Conservation (phyloP, 2,329 filamentous ascomycete species). For the Pyrenophora graminea region DNA sequence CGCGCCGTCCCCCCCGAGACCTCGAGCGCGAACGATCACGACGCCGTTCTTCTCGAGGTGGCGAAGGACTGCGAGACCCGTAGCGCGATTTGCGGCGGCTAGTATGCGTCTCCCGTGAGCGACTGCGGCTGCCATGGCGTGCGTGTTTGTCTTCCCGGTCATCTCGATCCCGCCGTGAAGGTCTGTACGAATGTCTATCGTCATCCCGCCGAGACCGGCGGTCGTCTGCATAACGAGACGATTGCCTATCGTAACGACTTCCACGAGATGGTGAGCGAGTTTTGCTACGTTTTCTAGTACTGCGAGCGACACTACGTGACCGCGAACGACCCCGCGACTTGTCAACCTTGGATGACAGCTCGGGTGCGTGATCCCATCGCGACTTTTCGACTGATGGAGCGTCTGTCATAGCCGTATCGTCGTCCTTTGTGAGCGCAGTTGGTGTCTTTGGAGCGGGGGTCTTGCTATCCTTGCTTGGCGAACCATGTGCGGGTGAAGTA, state of each 20-base stretch:
- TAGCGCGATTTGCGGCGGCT: slow-evolving; percentile 37
- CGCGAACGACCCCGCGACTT: slow-evolving; percentile 35
- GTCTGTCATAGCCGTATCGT: slow-evolving; percentile 37
- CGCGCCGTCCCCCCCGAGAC: slow-evolving; percentile 23
- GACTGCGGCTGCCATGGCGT: slow-evolving; percentile 37
- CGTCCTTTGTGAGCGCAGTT: slow-evolving; percentile 16
- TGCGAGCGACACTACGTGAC: slow-evolving; percentile 37
- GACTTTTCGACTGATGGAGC: slow-evolving; percentile 27
- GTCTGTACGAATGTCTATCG: slow-evolving; percentile 33
- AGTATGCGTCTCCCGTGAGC: slow-evolving; percentile 36
- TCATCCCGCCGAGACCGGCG: slow-evolving; percentile 32
- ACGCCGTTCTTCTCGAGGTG: slow-evolving; percentile 26
- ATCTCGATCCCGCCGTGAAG: slow-evolving; percentile 26
- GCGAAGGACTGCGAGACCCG: slow-evolving; percentile 34
- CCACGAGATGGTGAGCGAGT: slow-evolving; percentile 40
- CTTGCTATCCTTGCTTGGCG: slow-evolving; percentile 29
- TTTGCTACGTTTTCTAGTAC: slow-evolving; percentile 34
- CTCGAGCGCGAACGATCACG: slow-evolving; percentile 33
- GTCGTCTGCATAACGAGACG: slow-evolving; percentile 30
- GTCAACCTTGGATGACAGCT: slow-evolving; percentile 25
- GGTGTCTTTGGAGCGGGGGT: slow-evolving; percentile 21
- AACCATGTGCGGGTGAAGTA: slow-evolving; percentile 28
- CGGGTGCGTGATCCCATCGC: slow-evolving; percentile 35
- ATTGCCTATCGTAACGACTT: slow-evolving; percentile 36
- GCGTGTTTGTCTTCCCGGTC: slow-evolving; percentile 25